phyloP scores from a whole-genome alignment of 2,329 filamentous ascomycete species.

The Colletotrichum tabaci region DNA sequence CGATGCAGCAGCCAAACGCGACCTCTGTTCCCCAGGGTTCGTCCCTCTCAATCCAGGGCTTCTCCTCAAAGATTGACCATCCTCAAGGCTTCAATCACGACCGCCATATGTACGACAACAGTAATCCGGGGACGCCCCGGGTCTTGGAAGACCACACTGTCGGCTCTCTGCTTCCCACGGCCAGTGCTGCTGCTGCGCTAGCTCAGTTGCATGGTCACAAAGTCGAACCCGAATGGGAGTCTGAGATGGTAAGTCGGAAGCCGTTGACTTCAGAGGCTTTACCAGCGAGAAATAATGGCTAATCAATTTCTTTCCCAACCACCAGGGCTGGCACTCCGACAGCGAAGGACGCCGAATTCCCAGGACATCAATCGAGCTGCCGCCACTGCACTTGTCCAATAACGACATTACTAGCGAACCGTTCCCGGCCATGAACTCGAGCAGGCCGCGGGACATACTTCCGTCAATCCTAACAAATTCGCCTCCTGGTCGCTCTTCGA shows the following conservation, averaged over 20 bases:
- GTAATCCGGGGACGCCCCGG: slow-evolving; percentile 78
- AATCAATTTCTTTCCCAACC: slow-evolving; percentile 31
- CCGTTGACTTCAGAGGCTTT: slow-evolving; percentile 41
- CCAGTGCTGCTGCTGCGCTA: slow-evolving; percentile 87
- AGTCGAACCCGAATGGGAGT: slow-evolving; percentile 82
- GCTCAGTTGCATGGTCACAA: slow-evolving; percentile 87
- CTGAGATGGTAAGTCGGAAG: slow-evolving; percentile 75
- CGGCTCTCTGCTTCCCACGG: slow-evolving; percentile 75
- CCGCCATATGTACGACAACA: slow-evolving; percentile 76
- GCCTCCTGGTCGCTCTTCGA: slow-evolving; percentile 89
- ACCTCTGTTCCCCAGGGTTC: slow-evolving; percentile 42
- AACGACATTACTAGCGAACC: slow-evolving; percentile 81
- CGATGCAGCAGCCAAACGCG: slow-evolving; percentile 53
- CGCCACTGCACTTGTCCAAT: slow-evolving; percentile 73
- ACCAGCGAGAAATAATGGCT: slow-evolving; percentile 28
- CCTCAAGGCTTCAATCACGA: slow-evolving; percentile 70
- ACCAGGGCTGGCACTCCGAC: slow-evolving; percentile 80
- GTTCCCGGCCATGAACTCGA: slow-evolving; percentile 73
- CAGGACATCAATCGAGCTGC: slow-evolving; percentile 80
- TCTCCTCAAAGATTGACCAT: slow-evolving; percentile 45
- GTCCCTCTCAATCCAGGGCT: slow-evolving; percentile 43
- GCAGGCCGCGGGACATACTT: slow-evolving; percentile 80
- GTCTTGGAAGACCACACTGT: slow-evolving; percentile 78
- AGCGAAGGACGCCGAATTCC: slow-evolving; percentile 75
- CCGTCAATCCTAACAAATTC: slow-evolving; percentile 87